A percentile compares a stretch with the other conserved stretches of the same genome.
Evolutionary conservation across 1,284 basidiomycete genomes (phyloP).

Genomic region (Puccinia novopanici): DNA sequence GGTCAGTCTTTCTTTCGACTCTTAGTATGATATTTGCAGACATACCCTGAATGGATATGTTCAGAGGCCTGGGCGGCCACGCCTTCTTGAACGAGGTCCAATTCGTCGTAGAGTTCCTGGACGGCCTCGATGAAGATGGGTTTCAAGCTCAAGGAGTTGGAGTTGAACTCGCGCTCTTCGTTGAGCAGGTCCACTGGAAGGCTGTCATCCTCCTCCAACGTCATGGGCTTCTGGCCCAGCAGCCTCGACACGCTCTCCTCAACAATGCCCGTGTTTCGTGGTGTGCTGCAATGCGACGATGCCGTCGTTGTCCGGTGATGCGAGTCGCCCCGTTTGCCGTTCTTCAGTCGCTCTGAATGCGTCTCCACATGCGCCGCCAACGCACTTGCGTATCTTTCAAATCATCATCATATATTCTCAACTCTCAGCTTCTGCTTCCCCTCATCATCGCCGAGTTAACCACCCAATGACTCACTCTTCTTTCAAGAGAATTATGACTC

Average conservation of each 20-base stretch:
- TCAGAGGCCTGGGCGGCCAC: conserved; percentile 46
- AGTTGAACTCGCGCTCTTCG: conserved; percentile 35
- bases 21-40: background rate
- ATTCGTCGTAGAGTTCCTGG: conserved; percentile 49
- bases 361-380: conserved; percentile 23
- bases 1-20: background rate
- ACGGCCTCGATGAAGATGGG: conserved; percentile 50
- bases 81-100: conserved; percentile 38
- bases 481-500: conserved; percentile 36
- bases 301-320: conserved; percentile 18
- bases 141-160: conserved; percentile 28
- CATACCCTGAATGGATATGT: conserved; percentile 50
- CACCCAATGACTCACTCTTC: conserved; percentile 28
- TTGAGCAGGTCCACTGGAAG: background rate
- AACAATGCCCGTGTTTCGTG: background rate
- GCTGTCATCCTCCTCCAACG: conserved; percentile 26
- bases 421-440: background rate
- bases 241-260: conserved; percentile 39
- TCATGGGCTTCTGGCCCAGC: conserved; percentile 37
- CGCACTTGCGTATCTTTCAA: conserved; percentile 46
- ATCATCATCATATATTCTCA: background rate
- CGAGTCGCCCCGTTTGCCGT: conserved; percentile 9
- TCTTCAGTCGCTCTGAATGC: conserved; percentile 18
- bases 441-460: background rate
- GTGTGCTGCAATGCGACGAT: conserved; percentile 24